A percentile compares a stretch with the other conserved stretches of the same genome.
These are phyloP conservation scores for Rhodotorula toruloides DNA, from an alignment of 768 basidiomycete species.

Conservation along the genomic window DNA sequence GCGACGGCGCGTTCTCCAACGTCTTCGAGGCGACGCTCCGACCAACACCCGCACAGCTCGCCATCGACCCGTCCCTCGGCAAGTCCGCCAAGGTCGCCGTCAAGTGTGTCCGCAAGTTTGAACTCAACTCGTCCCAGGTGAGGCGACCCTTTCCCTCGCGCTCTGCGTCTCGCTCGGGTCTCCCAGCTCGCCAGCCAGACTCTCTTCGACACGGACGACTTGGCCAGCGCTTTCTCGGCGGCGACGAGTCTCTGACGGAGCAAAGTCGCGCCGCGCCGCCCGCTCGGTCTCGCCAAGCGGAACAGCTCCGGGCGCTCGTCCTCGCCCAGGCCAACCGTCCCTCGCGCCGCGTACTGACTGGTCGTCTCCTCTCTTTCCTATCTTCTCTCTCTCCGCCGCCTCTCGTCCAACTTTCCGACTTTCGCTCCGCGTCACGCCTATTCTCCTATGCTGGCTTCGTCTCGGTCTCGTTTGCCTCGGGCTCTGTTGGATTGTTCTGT, in stretches of 20 bases:
- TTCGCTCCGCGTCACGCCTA: constrained; percentile 33
- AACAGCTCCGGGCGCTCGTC: too few relatives aligned
- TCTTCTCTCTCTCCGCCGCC: constrained; percentile 9
- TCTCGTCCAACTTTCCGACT: constrained; percentile 7
- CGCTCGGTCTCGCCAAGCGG: too few relatives aligned
- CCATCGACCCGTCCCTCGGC: constrained; percentile 62
- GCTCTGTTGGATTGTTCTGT: too few relatives aligned
- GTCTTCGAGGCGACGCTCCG: constrained; percentile 73
- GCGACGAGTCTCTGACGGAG: too few relatives aligned
- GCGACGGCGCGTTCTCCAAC: constrained; percentile 88
- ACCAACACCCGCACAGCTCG: constrained; percentile 32
- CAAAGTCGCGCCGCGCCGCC: too few relatives aligned
- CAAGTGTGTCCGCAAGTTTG: constrained; percentile 90
- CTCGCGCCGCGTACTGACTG: constrained; percentile 3
- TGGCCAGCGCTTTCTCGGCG: too few relatives aligned
- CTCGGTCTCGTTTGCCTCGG: too few relatives aligned
- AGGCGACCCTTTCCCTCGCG: constrained; percentile 45
- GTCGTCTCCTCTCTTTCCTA: not conserved
- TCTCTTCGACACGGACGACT: too few relatives aligned
- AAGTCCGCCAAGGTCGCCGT: constrained; percentile 65
- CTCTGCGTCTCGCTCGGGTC: not conserved
- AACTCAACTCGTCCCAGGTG: constrained; percentile 85
- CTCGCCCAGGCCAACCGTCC: too few relatives aligned
- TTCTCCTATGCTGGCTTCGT: too few relatives aligned
- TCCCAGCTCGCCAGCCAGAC: too few relatives aligned